phyloP scores from a whole-genome alignment of 768 basidiomycete genomes.

The Boletus subparvulus region DNA sequence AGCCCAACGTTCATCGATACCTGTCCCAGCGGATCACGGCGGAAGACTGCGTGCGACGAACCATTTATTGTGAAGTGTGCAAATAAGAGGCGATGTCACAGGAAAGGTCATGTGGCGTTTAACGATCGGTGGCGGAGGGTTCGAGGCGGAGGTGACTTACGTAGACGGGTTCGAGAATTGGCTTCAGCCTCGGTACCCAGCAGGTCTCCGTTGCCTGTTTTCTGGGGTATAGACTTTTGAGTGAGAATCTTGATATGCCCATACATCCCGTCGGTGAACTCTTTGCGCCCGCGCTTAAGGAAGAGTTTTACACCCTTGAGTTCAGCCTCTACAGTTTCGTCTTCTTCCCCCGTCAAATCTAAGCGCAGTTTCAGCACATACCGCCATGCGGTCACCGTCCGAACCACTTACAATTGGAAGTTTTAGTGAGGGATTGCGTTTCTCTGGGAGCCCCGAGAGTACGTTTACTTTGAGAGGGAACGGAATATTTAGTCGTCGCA shows the following conservation, averaged over 20 bases:
- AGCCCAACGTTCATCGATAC: conserved; percentile 67
- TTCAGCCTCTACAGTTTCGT: conserved; percentile 55
- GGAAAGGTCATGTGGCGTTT: conserved; percentile 6
- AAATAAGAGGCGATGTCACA: background rate
- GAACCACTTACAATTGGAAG: conserved; percentile 17
- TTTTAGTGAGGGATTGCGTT: conserved; percentile 4
- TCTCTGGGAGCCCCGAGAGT: background rate
- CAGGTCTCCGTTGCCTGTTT: background rate
- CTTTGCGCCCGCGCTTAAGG: conserved; percentile 36
- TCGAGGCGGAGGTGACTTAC: conserved; percentile 29
- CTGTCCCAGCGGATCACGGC: conserved; percentile 68
- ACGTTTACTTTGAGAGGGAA: background rate
- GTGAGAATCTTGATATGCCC: conserved; percentile 62
- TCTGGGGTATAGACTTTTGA: conserved; percentile 20
- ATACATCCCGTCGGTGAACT: conserved; percentile 58
- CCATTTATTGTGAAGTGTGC: background rate
- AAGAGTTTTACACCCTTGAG: conserved; percentile 63
- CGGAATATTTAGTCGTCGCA: background rate
- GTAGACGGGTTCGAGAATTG: conserved; percentile 29
- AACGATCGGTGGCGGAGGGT: conserved; percentile 22
- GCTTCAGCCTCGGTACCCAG: conserved; percentile 6
- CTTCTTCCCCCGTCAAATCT: conserved; percentile 62
- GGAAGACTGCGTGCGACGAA: conserved; percentile 49
- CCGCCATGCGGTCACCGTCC: background rate
- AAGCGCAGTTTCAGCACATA: background rate